Conservation (phyloP, 2,329 filamentous ascomycete species). For the Colletotrichum tropicicola region DNA sequence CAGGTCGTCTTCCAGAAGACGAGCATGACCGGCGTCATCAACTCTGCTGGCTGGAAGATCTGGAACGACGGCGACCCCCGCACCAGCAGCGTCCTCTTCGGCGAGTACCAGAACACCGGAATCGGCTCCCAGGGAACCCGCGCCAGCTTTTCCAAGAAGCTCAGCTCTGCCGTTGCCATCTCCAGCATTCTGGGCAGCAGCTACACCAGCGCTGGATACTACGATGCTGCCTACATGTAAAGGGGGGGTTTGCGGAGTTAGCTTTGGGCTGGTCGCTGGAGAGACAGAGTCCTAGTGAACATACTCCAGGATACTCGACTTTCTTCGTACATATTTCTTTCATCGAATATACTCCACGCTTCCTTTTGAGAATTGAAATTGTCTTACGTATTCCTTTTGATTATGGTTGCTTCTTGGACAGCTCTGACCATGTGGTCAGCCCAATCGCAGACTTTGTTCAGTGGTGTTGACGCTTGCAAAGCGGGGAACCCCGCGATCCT, state of each 20-base stretch:
- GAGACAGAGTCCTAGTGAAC: neutral
- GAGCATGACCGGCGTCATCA: conserved; percentile 63
- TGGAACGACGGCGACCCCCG: conserved; percentile 61
- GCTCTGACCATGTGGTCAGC: neutral
- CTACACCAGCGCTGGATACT: conserved; percentile 37
- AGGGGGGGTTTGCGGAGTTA: neutral
- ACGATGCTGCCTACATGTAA: conserved; percentile 39
- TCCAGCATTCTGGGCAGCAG: conserved; percentile 37
- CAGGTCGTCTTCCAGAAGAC: conserved; percentile 60
- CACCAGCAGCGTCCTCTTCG: conserved; percentile 62
- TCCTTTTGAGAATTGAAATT: neutral
- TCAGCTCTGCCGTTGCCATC: conserved; percentile 45
- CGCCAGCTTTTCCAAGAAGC: conserved; percentile 51
- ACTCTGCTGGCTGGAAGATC: conserved; percentile 64
- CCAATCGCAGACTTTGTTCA: neutral
- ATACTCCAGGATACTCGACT: neutral
- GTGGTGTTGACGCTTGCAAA: neutral
- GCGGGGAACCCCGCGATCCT: neutral
- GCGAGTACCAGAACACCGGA: conserved; percentile 68
- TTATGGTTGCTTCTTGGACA: neutral
- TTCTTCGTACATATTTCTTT: conserved; percentile 7
- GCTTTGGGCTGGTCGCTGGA: neutral
- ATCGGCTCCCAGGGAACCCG: conserved; percentile 61
- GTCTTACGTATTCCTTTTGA: neutral
- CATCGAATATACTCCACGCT: neutral